Base-by-base conservation (phyloP, 805 yeast genomes). In the Pichia scutulata region DNA sequence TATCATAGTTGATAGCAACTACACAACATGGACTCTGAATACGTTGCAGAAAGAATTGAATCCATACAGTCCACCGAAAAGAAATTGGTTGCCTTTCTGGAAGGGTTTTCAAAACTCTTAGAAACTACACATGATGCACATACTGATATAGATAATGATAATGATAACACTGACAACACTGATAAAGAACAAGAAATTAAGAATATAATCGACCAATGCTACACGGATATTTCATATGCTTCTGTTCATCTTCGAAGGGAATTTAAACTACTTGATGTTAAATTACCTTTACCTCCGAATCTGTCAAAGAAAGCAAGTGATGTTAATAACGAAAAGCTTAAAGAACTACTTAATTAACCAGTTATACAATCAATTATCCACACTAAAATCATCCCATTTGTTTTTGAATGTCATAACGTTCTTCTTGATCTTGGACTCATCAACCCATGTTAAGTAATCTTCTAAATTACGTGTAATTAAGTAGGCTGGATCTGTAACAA, bases 401-500 rank as follows among this genome's bases (percentile, higher is more conserved):
- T 92, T 90, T 70, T 87, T 85, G 73, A 86, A 93, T 70, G 86
- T 86, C 70, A 90, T 81, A 52, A 92, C 80, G 58, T 88, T 89
- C 61, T 85, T 78, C 75, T 86, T 90, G 68, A 95, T 90, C 83
- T 93, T 95, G 58, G 95, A 84, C 41, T 83, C 78, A 62, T 93
- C 97, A n/a, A 87, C 93, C 99, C 99, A 93, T 4, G 99, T 93
- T 59, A 93, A 75, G 67, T 89, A 93, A 67, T 93, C 99, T 65
- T 93, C 99, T 86, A 93, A 76, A 60, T 81, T 88, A 64, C 97
- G 78, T 2, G 97, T 92, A 6, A 93, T 93, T 60, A 95, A 73
- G 65, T 84, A 92, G 0, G 98, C 97, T 4, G 98, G 95, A 66
- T 93, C 99, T 1, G 97, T 90, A 42, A 95, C 84, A 25, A 95